phyloP scores from a whole-genome alignment of 495 filamentous ascomycete genomes.

The Acidiella bohemica region DNA sequence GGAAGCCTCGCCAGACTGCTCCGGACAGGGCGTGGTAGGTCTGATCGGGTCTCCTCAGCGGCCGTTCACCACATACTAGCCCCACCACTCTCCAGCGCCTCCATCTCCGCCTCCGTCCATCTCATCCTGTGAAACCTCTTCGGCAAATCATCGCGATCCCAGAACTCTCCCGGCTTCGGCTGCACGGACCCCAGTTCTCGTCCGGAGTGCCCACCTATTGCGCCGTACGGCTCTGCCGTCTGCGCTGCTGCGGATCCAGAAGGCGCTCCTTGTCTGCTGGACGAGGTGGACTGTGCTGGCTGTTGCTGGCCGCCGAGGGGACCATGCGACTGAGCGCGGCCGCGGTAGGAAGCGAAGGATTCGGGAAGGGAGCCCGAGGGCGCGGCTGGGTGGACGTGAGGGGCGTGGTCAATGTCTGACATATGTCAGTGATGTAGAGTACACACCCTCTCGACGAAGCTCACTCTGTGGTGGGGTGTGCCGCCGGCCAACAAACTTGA shows the following conservation, averaged over 20 bases:
- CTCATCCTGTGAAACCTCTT: slow-evolving; percentile 61
- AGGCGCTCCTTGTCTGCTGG: not conserved
- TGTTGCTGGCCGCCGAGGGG: slow-evolving; percentile 50
- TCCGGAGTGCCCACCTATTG: slow-evolving; percentile 53
- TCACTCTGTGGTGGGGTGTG: too few relatives aligned
- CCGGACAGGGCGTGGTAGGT: too few relatives aligned
- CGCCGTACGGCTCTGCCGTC: slow-evolving; percentile 24
- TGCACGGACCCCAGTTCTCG: slow-evolving; percentile 54
- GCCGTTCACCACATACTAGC: too few relatives aligned
- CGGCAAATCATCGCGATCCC: slow-evolving; percentile 82
- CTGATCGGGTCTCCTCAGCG: too few relatives aligned
- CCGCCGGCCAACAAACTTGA: slow-evolving; percentile 85
- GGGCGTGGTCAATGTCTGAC: slow-evolving; percentile 57
- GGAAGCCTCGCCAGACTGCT: too few relatives aligned
- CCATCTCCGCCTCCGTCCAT: slow-evolving; percentile 72
- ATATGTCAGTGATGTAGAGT: too few relatives aligned
- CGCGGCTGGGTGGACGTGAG: slow-evolving; percentile 51
- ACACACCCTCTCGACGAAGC: too few relatives aligned
- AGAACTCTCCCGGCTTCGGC: slow-evolving; percentile 60
- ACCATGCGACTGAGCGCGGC: slow-evolving; percentile 86
- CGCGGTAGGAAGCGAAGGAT: slow-evolving; percentile 82
- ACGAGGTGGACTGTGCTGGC: not conserved
- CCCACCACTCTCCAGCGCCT: slow-evolving; percentile 85
- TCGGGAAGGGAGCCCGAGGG: slow-evolving; percentile 47
- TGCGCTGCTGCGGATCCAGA: slow-evolving; percentile 5